phyloP scores from a whole-genome alignment of 768 basidiomycete genomes.

The Ramaria rubella region DNA sequence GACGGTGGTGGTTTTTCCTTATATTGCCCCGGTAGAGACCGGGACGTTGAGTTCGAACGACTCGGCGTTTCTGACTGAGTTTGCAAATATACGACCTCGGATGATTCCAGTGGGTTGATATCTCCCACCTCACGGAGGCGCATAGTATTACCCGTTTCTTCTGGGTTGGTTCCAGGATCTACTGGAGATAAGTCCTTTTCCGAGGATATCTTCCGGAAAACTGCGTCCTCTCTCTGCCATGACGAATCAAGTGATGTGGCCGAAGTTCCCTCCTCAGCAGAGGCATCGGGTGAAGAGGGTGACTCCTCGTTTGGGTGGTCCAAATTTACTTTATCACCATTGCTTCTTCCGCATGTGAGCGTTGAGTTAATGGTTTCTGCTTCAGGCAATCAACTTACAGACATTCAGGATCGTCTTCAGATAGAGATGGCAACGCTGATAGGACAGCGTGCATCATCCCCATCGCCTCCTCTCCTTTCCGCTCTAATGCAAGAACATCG shows the following conservation, averaged over 20 bases:
- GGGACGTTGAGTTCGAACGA: not conserved
- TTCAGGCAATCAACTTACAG: not conserved
- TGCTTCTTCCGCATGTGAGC: not conserved
- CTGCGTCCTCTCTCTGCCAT: no score
- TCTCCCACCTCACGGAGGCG: no score
- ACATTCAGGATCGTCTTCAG: conserved; percentile 1
- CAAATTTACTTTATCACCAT: no score
- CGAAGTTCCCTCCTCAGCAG: no score
- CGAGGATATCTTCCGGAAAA: no score
- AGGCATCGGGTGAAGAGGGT: no score
- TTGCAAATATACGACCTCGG: not conserved
- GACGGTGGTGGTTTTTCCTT: not conserved
- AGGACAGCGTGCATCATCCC: conserved; percentile 74
- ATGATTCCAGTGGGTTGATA: not conserved
- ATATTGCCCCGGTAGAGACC: not conserved
- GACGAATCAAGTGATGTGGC: no score
- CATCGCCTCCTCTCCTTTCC: conserved; percentile 60
- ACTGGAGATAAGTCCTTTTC: no score
- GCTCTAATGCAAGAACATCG: conserved; percentile 52
- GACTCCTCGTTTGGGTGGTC: no score
- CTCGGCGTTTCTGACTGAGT: not conserved
- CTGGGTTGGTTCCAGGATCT: no score
- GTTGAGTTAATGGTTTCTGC: not conserved
- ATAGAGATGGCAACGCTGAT: conserved; percentile 36
- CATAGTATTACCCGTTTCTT: no score